Conservation (phyloP, 192 early-diverging fungal species). For the Gamsiella multidivaricata region DNA sequence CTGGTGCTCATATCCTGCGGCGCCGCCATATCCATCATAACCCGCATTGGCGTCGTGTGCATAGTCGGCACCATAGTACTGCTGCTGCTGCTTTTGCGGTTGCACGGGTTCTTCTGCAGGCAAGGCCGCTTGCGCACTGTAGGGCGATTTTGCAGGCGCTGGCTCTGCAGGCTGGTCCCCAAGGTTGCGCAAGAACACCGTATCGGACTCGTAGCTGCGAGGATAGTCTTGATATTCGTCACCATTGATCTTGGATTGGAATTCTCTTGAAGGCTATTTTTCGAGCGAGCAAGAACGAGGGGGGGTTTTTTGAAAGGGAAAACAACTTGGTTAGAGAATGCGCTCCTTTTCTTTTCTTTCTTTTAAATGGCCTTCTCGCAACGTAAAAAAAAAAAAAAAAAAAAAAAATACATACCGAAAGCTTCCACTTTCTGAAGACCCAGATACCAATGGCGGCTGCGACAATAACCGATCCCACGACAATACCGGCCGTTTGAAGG, state of each 20-base stretch:
- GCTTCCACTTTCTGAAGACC: slow-evolving; percentile 66
- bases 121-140: slow-evolving; percentile 18
- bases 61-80: slow-evolving; percentile 44
- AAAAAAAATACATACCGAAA: slow-evolving; percentile 46
- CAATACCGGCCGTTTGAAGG: slow-evolving; percentile 55
- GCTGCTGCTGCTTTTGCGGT: no score
- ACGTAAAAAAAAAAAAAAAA: not conserved
- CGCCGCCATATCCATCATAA: slow-evolving; percentile 16
- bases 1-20: slow-evolving; percentile 7
- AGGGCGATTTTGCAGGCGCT: slow-evolving; percentile 42
- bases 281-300: not conserved
- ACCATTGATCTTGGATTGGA: slow-evolving; percentile 58
- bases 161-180: slow-evolving; percentile 49
- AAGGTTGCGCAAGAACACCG: slow-evolving; percentile 55
- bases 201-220: slow-evolving; percentile 52
- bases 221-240: slow-evolving; percentile 50
- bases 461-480: slow-evolving; percentile 54
- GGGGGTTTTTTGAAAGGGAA: no score
- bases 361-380: not conserved
- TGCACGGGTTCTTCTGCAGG: slow-evolving; percentile 43
- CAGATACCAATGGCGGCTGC: slow-evolving; percentile 61
- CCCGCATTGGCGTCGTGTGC: slow-evolving; percentile 5
- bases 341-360: not conserved
- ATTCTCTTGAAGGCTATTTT: slow-evolving; percentile 54
- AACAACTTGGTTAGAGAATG: not conserved